Percentiles rank a stretch among this genome's conserved stretches.
Evolutionary conservation across 352 stramenopile species (phyloP).

Genomic region (Phytophthora fragariaefolia): DNA sequence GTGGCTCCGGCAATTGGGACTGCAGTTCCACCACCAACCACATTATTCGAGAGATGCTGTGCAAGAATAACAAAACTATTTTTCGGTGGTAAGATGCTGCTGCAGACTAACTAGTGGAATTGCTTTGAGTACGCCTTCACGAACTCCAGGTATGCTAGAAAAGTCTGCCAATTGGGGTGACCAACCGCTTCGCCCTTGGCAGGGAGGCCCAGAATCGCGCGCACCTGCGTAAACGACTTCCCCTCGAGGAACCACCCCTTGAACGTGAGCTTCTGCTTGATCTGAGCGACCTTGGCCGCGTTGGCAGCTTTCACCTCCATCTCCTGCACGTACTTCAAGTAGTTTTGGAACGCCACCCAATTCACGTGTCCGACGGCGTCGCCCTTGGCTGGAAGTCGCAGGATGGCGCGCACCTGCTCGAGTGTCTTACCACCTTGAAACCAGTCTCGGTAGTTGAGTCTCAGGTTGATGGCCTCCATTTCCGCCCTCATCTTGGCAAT

Average conservation of each 20-base stretch:
- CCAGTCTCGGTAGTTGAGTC: constrained; percentile 16
- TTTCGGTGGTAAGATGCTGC: background rate
- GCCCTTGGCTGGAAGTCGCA: constrained; percentile 17
- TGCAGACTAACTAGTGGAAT: background rate
- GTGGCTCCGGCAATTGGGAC: too few species aligned
- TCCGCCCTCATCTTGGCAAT: background rate
- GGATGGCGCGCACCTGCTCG: constrained; percentile 14
- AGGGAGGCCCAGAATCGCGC: constrained; percentile 9
- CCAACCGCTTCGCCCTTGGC: background rate
- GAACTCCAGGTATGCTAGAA: constrained; percentile 9
- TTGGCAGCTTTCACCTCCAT: constrained; percentile 14
- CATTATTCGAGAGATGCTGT: background rate
- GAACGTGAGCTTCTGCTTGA: constrained; percentile 10
- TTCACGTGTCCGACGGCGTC: constrained; percentile 17
- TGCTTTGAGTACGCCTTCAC: constrained; percentile 10
- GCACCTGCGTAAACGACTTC: constrained; percentile 13
- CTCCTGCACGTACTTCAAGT: constrained; percentile 21
- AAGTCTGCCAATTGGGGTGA: constrained; percentile 14
- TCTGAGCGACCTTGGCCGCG: background rate
- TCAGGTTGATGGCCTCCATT: constrained; percentile 5
- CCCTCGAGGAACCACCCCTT: constrained; percentile 21
- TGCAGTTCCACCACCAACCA: too few species aligned
- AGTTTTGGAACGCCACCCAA: constrained; percentile 22
- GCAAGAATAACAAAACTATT: background rate
- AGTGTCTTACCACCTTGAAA: constrained; percentile 19